Evolutionary conservation across 1,284 basidiomycete species (phyloP).

Genomic region (Tausonia pullulans): DNA sequence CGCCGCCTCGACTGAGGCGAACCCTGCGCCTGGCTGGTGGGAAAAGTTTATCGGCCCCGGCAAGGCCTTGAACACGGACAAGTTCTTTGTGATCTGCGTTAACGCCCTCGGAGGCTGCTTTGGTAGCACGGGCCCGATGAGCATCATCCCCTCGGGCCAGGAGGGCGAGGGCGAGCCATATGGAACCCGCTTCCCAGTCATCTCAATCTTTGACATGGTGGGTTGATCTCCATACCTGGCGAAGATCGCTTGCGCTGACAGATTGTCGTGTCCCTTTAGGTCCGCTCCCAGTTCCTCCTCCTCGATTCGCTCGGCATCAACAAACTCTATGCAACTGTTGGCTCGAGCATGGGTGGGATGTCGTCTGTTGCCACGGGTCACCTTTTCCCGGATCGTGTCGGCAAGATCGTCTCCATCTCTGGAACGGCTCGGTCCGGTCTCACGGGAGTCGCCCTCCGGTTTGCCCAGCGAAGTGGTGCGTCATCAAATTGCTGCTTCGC

Average conservation of each 20-base stretch:
- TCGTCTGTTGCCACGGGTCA: constrained; percentile 91
- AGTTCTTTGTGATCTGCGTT: constrained; percentile 89
- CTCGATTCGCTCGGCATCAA: constrained; percentile 76
- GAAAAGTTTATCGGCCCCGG: constrained; percentile 95
- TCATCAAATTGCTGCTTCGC: constrained; percentile 16
- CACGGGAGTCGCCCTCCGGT: constrained; percentile 87
- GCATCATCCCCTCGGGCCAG: constrained; percentile 41
- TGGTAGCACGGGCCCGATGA: constrained; percentile 83
- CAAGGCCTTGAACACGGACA: constrained; percentile 82
- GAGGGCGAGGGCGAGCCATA: constrained; percentile 47
- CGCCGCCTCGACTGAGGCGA: constrained; percentile 69
- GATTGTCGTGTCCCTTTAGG: constrained; percentile 8
- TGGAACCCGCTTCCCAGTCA: constrained; percentile 80
- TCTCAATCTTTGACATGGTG: constrained; percentile 93
- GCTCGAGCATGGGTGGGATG: constrained; percentile 96
- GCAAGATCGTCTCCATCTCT: constrained; percentile 82
- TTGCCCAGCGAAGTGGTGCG: constrained; percentile 85
- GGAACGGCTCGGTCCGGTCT: constrained; percentile 87
- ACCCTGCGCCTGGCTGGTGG: constrained; percentile 87
- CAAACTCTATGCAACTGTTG: constrained; percentile 82
- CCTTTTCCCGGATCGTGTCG: constrained; percentile 74
- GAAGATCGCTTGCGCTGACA: background rate
- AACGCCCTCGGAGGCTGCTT: constrained; percentile 98
- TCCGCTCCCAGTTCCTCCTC: constrained; percentile 76
- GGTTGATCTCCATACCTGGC: background rate